A percentile compares a stretch with the other conserved stretches of the same genome.
These are phyloP conservation scores for Boletellus ananiceps DNA, from an alignment of 768 basidiomycete genomes.

Conservation along the genomic window DNA sequence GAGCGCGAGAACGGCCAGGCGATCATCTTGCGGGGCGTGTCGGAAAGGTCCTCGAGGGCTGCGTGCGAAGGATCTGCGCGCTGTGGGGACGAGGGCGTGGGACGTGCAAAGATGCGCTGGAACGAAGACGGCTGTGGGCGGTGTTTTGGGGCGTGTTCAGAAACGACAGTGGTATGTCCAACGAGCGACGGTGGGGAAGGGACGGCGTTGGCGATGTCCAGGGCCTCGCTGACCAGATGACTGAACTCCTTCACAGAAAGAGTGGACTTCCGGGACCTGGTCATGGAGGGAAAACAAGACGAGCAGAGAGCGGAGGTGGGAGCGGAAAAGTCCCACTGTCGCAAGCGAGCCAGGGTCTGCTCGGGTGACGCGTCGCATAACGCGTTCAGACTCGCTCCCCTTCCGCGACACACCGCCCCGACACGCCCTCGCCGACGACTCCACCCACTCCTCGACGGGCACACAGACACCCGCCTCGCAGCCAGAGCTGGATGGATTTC, in stretches of 20 bases:
- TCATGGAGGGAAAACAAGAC: conserved; percentile 14
- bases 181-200: conserved; percentile 19
- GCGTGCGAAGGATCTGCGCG: background rate
- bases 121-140: conserved; percentile 20
- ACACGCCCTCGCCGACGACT: too few relatives aligned
- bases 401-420: too few relatives aligned
- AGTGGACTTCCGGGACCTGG: conserved; percentile 25
- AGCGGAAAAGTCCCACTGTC: background rate
- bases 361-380: background rate
- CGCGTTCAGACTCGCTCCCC: too few relatives aligned
- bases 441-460: too few relatives aligned
- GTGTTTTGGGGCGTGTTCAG: conserved; percentile 17
- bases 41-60: conserved; percentile 1
- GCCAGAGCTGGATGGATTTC: too few relatives aligned
- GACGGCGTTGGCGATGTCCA: conserved; percentile 16
- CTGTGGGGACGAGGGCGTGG: conserved; percentile 11
- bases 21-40: conserved; percentile 26
- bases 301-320: conserved; percentile 4
- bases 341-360: conserved; percentile 20
- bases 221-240: conserved; percentile 32
- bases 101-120: conserved; percentile 30
- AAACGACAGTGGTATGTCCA: conserved; percentile 20
- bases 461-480: too few relatives aligned
- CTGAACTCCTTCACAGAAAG: conserved; percentile 31
- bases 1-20: conserved; percentile 29